These are phyloP conservation scores for Silene noctiflora DNA, from an alignment of 179 eudicot genomes.

Conservation along the genomic window DNA sequence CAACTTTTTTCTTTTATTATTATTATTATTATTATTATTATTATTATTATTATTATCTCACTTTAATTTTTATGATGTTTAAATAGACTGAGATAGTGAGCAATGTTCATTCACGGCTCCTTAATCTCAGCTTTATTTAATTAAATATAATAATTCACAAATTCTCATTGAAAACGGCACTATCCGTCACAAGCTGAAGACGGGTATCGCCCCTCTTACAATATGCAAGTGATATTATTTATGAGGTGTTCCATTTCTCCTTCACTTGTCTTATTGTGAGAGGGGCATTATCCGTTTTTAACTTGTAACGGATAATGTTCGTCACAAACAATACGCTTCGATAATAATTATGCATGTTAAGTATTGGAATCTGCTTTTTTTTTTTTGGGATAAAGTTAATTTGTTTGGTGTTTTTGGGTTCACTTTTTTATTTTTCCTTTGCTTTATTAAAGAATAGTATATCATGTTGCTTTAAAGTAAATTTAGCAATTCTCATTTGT, in stretches of 20 bases:
- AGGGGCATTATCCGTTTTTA: too few relatives aligned
- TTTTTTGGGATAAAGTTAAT: constrained; percentile 29
- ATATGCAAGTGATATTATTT: too few relatives aligned
- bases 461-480: constrained; percentile 33
- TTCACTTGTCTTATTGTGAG: too few relatives aligned
- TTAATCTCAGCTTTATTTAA: constrained; percentile 13
- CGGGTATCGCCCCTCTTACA: too few relatives aligned
- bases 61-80: neutral
- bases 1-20: neutral
- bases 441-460: constrained; percentile 29
- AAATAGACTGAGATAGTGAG: neutral
- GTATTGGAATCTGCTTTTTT: constrained; percentile 55
- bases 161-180: too few relatives aligned
- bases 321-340: too few relatives aligned
- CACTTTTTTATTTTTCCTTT: constrained; percentile 27
- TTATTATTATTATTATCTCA: neutral
- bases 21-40: too few relatives aligned
- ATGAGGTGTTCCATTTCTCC: too few relatives aligned
- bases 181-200: too few relatives aligned
- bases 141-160: too few relatives aligned
- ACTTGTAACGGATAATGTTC: too few relatives aligned
- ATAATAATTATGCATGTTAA: constrained; percentile 25
- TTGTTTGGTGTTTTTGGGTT: constrained; percentile 32
- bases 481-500: too few relatives aligned
- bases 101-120: constrained; percentile 23